phyloP scores from a whole-genome alignment of 805 yeast species.

The Starmerella stigmatis region DNA sequence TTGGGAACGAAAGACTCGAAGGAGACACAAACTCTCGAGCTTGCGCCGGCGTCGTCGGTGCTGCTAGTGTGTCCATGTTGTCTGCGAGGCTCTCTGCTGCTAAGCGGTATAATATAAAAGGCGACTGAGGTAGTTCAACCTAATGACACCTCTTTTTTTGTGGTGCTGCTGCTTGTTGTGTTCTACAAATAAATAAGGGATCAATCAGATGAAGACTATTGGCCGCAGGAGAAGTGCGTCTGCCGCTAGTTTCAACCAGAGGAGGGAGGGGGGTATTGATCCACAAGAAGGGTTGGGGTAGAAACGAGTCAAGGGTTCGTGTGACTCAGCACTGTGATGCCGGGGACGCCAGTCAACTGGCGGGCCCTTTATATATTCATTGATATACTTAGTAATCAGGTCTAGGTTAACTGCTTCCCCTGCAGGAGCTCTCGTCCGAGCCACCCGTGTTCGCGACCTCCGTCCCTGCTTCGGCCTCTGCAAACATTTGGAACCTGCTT shows the following conservation, averaged over 20 bases:
- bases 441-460: too few species aligned
- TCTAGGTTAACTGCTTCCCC: conserved; percentile 7
- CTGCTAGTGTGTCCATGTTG: conserved; percentile 58
- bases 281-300: conserved; percentile 8
- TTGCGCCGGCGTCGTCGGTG: conserved; percentile 68
- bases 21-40: conserved; percentile 64
- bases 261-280: background rate
- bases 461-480: background rate
- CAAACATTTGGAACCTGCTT: background rate
- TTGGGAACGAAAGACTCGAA: conserved; percentile 51
- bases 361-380: conserved; percentile 18
- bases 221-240: background rate
- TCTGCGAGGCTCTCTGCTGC: background rate
- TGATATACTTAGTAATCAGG: conserved; percentile 12
- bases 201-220: conserved; percentile 5
- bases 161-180: too few species aligned
- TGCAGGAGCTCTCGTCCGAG: conserved; percentile 8
- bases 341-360: conserved; percentile 4
- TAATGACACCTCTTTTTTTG: conserved; percentile 21
- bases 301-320: conserved; percentile 3
- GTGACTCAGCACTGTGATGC: conserved; percentile 8
- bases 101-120: conserved; percentile 5
- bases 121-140: conserved; percentile 19
- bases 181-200: conserved; percentile 6
- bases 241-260: conserved; percentile 1